A percentile compares a stretch with the other conserved stretches of the same genome.
phyloP scores from a whole-genome alignment of 257 asterid genomes.

The Misopates orontium region DNA sequence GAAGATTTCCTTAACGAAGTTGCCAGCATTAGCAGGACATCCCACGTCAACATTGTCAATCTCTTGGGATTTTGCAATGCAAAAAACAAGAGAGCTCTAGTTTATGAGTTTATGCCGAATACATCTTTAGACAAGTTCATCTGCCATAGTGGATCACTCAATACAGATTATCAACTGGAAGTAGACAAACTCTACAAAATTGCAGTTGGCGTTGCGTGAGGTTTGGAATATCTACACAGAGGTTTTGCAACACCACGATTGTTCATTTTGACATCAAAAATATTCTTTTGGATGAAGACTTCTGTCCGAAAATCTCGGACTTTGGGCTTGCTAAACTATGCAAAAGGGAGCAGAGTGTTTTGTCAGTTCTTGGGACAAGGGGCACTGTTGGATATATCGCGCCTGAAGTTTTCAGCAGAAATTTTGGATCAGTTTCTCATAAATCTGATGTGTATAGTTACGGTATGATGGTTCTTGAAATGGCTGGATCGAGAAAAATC shows the following conservation, averaged over 20 bases:
- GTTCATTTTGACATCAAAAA: conserved; percentile 78
- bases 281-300: conserved; percentile 56
- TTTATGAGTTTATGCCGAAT: conserved; percentile 57
- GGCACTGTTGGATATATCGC: conserved; percentile 59
- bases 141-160: conserved; percentile 38
- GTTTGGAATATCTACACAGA: conserved; percentile 58
- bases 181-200: conserved; percentile 49
- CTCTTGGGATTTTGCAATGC: conserved; percentile 39
- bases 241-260: conserved; percentile 50
- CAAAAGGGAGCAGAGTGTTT: conserved; percentile 39
- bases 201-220: conserved; percentile 60
- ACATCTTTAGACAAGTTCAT: conserved; percentile 50
- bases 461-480: conserved; percentile 66
- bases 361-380: conserved; percentile 39
- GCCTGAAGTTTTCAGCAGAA: conserved; percentile 48
- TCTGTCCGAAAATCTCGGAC: conserved; percentile 66
- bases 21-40: conserved; percentile 42
- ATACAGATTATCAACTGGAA: conserved; percentile 28
- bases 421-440: conserved; percentile 46
- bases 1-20: conserved; percentile 63
- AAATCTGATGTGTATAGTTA: conserved; percentile 60
- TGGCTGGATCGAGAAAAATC: conserved; percentile 38
- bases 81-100: conserved; percentile 37
- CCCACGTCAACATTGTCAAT: conserved; percentile 47
- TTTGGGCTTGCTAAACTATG: conserved; percentile 54